phyloP scores from a whole-genome alignment of 495 filamentous ascomycete species.

The Aspergillus steynii region DNA sequence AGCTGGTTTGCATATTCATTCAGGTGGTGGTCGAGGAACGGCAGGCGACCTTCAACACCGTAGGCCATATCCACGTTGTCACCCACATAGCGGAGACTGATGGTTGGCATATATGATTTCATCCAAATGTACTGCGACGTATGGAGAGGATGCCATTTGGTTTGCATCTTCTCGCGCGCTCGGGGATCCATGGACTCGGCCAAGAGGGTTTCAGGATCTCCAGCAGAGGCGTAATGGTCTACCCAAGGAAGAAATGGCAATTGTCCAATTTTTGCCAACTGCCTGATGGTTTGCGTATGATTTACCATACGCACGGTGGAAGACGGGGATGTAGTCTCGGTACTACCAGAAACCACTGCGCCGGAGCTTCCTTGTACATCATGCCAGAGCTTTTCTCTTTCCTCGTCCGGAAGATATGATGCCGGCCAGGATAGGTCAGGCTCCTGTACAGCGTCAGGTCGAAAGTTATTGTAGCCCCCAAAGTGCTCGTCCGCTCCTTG shows the following conservation, averaged over 20 bases:
- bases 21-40: conserved; percentile 54
- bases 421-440: conserved; percentile 39
- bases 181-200: conserved; percentile 25
- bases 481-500: conserved; percentile 58
- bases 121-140: conserved; percentile 44
- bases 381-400: background rate
- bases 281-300: conserved; percentile 6
- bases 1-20: conserved; percentile 49
- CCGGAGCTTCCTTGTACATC: conserved; percentile 8
- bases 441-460: conserved; percentile 44
- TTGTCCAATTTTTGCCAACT: background rate
- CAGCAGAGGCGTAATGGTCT: background rate
- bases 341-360: background rate
- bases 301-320: conserved; percentile 18
- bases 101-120: conserved; percentile 40
- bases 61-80: conserved; percentile 56
- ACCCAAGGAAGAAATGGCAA: conserved; percentile 13
- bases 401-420: conserved; percentile 11
- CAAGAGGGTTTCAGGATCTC: conserved; percentile 14
- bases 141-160: conserved; percentile 53
- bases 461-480: conserved; percentile 47
- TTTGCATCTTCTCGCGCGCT: conserved; percentile 29
- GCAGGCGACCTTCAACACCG: conserved; percentile 45
- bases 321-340: conserved; percentile 10
- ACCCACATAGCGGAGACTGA: conserved; percentile 44